Percentiles rank a stretch among this genome's conserved stretches.
These are phyloP conservation scores for Phellopilus nigrolimitatus DNA, from an alignment of 1,284 basidiomycete species.

Conservation along the genomic window DNA sequence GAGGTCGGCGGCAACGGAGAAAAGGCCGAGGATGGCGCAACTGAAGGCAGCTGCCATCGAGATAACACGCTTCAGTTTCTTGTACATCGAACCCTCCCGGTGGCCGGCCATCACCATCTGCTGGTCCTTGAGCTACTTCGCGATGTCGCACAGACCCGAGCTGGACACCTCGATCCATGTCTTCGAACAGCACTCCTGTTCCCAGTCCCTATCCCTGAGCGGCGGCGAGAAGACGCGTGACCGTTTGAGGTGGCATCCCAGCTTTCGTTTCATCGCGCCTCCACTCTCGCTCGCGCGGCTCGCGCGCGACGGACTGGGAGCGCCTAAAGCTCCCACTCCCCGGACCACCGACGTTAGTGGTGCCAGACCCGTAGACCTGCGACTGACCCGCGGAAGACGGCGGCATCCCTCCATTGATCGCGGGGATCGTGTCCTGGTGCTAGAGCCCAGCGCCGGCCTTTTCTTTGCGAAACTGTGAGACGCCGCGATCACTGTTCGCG, in stretches of 20 bases:
- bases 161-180: constrained; percentile 38
- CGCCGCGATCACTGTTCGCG: constrained; percentile 83
- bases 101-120: too few relatives aligned
- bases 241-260: constrained; percentile 51
- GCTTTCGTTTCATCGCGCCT: constrained; percentile 37
- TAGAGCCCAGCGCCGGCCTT: constrained; percentile 31
- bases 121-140: too few relatives aligned
- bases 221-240: constrained; percentile 47
- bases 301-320: constrained; percentile 46
- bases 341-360: too few relatives aligned
- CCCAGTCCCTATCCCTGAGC: constrained; percentile 41
- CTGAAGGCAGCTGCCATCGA: too few relatives aligned
- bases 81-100: too few relatives aligned
- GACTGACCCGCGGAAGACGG: constrained; percentile 23
- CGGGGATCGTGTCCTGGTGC: constrained; percentile 46
- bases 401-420: constrained; percentile 16
- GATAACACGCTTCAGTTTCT: too few relatives aligned
- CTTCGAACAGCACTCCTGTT: constrained; percentile 40
- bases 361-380: constrained; percentile 21
- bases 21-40: too few relatives aligned
- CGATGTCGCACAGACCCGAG: constrained; percentile 43
- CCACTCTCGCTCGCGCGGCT: constrained; percentile 39
- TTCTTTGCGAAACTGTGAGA: constrained; percentile 31
- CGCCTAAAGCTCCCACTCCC: constrained; percentile 36
- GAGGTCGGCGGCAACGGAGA: too few relatives aligned